These are phyloP conservation scores for Lyophyllum decastes DNA, from an alignment of 768 basidiomycete genomes.

Conservation along the genomic window DNA sequence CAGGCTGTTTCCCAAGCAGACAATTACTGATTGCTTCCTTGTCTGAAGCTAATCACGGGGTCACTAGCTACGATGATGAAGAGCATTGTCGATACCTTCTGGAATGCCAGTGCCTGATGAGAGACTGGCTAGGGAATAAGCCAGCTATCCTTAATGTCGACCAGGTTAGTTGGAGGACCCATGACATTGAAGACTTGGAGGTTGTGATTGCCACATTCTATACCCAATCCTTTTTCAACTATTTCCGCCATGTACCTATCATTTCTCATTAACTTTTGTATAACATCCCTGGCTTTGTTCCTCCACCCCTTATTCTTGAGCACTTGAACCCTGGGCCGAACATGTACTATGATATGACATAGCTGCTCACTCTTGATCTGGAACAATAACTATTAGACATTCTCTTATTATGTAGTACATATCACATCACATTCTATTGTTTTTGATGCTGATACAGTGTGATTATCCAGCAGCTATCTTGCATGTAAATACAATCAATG, in stretches of 20 bases:
- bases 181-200: slow-evolving; percentile 6
- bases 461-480: too few species aligned
- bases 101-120: slow-evolving; percentile 1
- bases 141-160: neutral
- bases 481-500: too few species aligned
- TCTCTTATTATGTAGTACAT: neutral
- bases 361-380: neutral
- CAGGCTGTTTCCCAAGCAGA: too few species aligned
- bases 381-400: neutral
- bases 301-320: neutral
- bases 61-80: neutral
- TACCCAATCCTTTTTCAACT: slow-evolving; percentile 8
- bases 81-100: slow-evolving; percentile 3
- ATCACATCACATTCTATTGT: neutral
- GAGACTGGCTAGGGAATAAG: slow-evolving; percentile 4
- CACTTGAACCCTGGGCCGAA: slow-evolving; percentile 1
- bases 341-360: slow-evolving; percentile 4
- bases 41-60: slow-evolving; percentile 7
- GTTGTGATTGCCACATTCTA: slow-evolving; percentile 1
- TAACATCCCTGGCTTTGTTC: neutral
- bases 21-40: neutral
- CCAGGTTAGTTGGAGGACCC: neutral
- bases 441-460: too few species aligned
- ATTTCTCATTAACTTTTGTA: slow-evolving; percentile 7
- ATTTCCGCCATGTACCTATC: slow-evolving; percentile 10